Evolutionary conservation across 139 green algal species (phyloP), one percentile per base, ranked within the genome.

Genomic region (Monoraphidium neglectum): DNA sequence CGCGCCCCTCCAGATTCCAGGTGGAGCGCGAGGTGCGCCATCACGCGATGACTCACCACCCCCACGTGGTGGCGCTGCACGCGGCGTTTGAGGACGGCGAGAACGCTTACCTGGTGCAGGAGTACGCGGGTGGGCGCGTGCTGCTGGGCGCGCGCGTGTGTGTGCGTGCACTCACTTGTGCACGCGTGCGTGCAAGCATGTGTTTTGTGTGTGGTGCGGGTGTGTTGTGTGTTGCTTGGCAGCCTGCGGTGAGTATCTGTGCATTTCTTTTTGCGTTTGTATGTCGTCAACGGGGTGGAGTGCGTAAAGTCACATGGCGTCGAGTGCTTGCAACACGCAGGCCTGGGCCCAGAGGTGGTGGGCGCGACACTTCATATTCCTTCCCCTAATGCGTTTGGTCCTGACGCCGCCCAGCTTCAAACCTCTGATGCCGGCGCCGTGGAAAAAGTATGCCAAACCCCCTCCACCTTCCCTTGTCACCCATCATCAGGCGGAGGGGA

Each of bases 41-140:
- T 33, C 85, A 90, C 70, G 87, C 84, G 15, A 59, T 61, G 32
- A 59, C 88, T 62, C 56, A 84, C 53, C 87, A 92, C 40, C 73
- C 84, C 38, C 80, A 89, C 76, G 90, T 92, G 67, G 87, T 92
- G 54, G 72, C 74, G 65, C 72, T 92, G 26, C 95, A 87, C 37
- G 90, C 84, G 0, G 91, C 92, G 0, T 97, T 95, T 83, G 90
- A 93, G 73, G 92, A 97, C 66, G 83, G 82, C 12, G 82, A 92
- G 24, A 82, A 91, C 35, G 89, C 95, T 2, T 96, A 96, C 87
- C 80, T 97, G 79, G 91, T 92, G 13, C 86, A 93, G 77, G 89
- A 94, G 76, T 83, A 78, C 73, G 85, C 83, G 3, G 49, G 68
- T 15, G 79, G 82, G 82, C 65, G 10, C 15, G 49, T 59, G 8